Percentiles rank a stretch among this genome's conserved stretches.
phyloP scores from a whole-genome alignment of 2,329 filamentous ascomycete species.

The Orbilia blumenaviensis region DNA sequence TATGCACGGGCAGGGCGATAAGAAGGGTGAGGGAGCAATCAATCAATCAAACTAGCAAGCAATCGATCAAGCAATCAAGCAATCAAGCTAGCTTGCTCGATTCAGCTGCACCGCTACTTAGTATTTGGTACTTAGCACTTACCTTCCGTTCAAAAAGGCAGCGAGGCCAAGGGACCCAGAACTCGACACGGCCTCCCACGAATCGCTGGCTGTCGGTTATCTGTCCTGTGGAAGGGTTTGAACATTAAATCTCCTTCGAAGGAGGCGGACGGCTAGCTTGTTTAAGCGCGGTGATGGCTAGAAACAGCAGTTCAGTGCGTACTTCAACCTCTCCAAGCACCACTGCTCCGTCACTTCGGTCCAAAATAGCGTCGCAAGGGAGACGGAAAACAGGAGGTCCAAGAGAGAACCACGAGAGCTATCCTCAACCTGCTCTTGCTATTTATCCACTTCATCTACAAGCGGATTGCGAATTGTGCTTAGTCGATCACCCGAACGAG shows the following conservation, averaged over 20 bases:
- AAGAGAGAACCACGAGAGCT: slow-evolving; percentile 15
- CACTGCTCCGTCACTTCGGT: slow-evolving; percentile 5
- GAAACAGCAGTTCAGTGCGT: slow-evolving; percentile 51
- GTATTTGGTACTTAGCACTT: too few species aligned
- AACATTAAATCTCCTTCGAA: slow-evolving; percentile 34
- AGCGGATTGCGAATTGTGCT: slow-evolving; percentile 15
- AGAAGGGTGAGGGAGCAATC: slow-evolving; percentile 1
- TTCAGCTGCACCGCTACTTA: background rate
- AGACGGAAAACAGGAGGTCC: slow-evolving; percentile 49
- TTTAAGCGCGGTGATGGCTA: slow-evolving; percentile 45
- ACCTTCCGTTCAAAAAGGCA: background rate
- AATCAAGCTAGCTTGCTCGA: background rate
- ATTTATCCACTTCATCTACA: slow-evolving; percentile 11
- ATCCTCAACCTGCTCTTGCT: background rate
- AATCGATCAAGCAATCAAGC: too few species aligned
- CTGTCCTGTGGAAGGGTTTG: slow-evolving; percentile 38
- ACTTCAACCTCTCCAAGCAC: slow-evolving; percentile 17
- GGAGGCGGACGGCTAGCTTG: slow-evolving; percentile 31
- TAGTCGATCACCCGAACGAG: slow-evolving; percentile 27
- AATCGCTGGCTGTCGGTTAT: slow-evolving; percentile 51
- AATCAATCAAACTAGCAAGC: too few species aligned
- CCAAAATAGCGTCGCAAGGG: slow-evolving; percentile 14
- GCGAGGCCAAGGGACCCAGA: slow-evolving; percentile 34
- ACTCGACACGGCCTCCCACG: slow-evolving; percentile 32
- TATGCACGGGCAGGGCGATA: slow-evolving; percentile 24